Evolutionary conservation across 768 basidiomycete species (phyloP).

Genomic region (Kwoniella heveanensis): DNA sequence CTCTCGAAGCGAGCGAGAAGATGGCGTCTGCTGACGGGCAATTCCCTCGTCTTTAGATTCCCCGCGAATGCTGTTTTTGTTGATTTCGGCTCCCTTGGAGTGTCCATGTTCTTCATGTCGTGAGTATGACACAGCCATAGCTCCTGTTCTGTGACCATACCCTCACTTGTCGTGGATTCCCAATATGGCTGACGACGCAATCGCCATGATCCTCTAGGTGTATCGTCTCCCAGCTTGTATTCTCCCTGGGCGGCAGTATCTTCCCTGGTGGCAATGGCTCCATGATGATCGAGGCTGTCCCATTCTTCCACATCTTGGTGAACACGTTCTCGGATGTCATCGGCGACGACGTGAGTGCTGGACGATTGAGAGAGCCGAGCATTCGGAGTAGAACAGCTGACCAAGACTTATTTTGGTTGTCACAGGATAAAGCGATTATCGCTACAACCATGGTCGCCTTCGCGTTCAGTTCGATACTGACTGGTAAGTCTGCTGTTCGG

Average conservation of each 20-base stretch:
- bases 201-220: slow-evolving; percentile 60
- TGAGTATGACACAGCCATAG: slow-evolving; percentile 52
- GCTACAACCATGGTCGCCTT: slow-evolving; percentile 90
- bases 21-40: neutral
- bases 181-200: too few relatives aligned
- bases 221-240: slow-evolving; percentile 78
- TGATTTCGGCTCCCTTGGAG: slow-evolving; percentile 80
- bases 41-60: slow-evolving; percentile 63
- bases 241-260: slow-evolving; percentile 80
- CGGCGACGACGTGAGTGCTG: slow-evolving; percentile 65
- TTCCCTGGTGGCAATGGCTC: slow-evolving; percentile 64
- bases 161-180: too few relatives aligned
- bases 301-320: slow-evolving; percentile 93
- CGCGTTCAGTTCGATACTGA: slow-evolving; percentile 81
- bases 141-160: too few relatives aligned
- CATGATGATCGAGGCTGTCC: slow-evolving; percentile 97
- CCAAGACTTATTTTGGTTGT: neutral
- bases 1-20: neutral
- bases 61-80: slow-evolving; percentile 79
- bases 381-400: too few relatives aligned
- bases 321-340: slow-evolving; percentile 71
- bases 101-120: slow-evolving; percentile 93
- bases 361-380: too few relatives aligned
- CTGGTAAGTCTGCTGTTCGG: slow-evolving; percentile 61
- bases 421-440: slow-evolving; percentile 66